phyloP scores from a whole-genome alignment of 192 early-diverging fungal genomes.

The Gamsiella multidivaricata region DNA sequence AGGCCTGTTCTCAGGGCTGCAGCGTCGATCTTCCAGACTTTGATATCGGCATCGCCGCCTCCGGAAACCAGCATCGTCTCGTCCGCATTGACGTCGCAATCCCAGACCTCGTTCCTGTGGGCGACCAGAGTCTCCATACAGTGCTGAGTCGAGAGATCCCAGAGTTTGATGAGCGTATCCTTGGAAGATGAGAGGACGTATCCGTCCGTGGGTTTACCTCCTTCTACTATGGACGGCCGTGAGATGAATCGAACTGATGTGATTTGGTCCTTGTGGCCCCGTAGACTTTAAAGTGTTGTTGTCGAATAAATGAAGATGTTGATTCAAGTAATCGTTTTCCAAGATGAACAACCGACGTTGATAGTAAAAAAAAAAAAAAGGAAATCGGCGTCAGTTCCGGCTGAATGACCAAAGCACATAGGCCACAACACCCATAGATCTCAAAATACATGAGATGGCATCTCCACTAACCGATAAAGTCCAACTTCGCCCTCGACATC shows the following conservation, averaged over 20 bases:
- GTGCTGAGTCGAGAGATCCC: slow-evolving; percentile 94
- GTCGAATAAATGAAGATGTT: neutral
- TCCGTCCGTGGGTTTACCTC: slow-evolving; percentile 64
- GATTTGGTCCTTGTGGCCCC: slow-evolving; percentile 96
- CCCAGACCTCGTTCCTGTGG: slow-evolving; percentile 96
- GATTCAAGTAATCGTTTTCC: neutral
- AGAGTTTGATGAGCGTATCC: slow-evolving; percentile 95
- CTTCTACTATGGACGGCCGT: slow-evolving; percentile 38
- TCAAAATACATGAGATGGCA: no score
- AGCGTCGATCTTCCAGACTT: slow-evolving; percentile 88
- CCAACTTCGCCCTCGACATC: slow-evolving; percentile 93
- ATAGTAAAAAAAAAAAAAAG: neutral
- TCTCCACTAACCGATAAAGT: slow-evolving; percentile 65
- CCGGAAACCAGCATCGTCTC: slow-evolving; percentile 83
- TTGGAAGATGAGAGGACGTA: slow-evolving; percentile 92
- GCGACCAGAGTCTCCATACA: slow-evolving; percentile 94
- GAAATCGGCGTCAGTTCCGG: neutral
- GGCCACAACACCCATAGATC: neutral
- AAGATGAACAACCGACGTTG: neutral
- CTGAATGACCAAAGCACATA: neutral
- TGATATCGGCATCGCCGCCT: slow-evolving; percentile 84
- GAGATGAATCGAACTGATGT: slow-evolving; percentile 78
- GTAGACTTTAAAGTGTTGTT: slow-evolving; percentile 63
- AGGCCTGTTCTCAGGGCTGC: slow-evolving; percentile 67
- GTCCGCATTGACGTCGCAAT: slow-evolving; percentile 76